A percentile compares a stretch with the other conserved stretches of the same genome.
phyloP scores from a whole-genome alignment of 208 protist species.

The Tritrichomonas musculus region DNA sequence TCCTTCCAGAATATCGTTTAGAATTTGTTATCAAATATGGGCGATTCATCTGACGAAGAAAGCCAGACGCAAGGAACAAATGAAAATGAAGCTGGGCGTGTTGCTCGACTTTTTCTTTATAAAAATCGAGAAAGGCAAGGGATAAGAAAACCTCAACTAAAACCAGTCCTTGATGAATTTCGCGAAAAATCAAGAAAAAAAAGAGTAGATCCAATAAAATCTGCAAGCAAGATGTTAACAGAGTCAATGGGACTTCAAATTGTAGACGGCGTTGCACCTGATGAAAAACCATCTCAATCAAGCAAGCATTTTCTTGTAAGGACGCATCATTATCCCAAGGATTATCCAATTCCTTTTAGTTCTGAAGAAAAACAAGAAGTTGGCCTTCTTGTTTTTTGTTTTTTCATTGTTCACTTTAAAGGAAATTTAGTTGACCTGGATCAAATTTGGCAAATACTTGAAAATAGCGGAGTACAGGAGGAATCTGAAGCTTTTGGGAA shows the following conservation, averaged over 20 bases:
- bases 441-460: not conserved
- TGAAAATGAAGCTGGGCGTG: not conserved
- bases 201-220: not conserved
- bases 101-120: not conserved
- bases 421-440: not conserved
- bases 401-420: constrained; percentile 1
- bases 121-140: not conserved
- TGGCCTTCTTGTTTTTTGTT: not conserved
- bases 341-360: not conserved
- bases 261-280: not conserved
- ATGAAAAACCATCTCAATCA: not conserved
- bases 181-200: not conserved
- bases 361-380: not conserved
- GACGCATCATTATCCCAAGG: not conserved
- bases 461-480: not conserved
- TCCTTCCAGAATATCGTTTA: no score
- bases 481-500: not conserved
- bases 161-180: not conserved
- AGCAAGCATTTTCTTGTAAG: not conserved
- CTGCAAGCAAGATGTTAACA: not conserved
- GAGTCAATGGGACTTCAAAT: not conserved
- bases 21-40: no score
- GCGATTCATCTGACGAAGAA: no score
- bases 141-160: not conserved
- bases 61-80: no score